These are phyloP conservation scores for Fusarium robinianum DNA, from an alignment of 2,329 filamentous ascomycete genomes.

Conservation along the genomic window DNA sequence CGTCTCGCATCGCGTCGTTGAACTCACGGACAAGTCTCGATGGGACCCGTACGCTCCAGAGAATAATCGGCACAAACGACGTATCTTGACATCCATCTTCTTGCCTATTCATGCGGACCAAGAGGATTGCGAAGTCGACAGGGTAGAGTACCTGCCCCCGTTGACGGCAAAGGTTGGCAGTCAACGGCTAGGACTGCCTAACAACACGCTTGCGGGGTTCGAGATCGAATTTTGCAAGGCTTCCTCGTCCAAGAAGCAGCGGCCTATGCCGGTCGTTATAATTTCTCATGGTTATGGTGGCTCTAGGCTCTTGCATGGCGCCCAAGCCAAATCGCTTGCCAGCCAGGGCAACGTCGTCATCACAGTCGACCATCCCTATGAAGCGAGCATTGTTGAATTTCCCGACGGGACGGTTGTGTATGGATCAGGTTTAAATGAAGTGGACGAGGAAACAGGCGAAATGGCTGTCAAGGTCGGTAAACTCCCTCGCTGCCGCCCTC, in stretches of 20 bases:
- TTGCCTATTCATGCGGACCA: slow-evolving; percentile 8
- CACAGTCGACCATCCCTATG: slow-evolving; percentile 52
- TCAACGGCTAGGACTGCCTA: slow-evolving; percentile 12
- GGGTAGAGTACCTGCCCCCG: slow-evolving; percentile 21
- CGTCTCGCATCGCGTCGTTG: slow-evolving; percentile 19
- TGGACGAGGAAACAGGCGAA: slow-evolving; percentile 27
- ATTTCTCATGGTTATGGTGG: slow-evolving; percentile 49
- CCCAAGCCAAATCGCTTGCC: slow-evolving; percentile 48
- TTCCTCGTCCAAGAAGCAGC: slow-evolving; percentile 14
- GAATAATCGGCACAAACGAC: slow-evolving; percentile 18
- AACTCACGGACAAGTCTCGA: slow-evolving; percentile 24
- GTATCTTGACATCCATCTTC: slow-evolving; percentile 17
- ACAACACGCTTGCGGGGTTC: slow-evolving; percentile 11
- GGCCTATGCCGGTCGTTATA: slow-evolving; percentile 40
- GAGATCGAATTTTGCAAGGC: slow-evolving; percentile 25
- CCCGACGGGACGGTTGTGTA: slow-evolving; percentile 42
- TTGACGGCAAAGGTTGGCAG: slow-evolving; percentile 5
- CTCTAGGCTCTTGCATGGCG: slow-evolving; percentile 46
- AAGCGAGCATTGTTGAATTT: slow-evolving; percentile 48
- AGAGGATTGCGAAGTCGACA: slow-evolving; percentile 7
- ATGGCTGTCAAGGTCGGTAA: slow-evolving; percentile 5
- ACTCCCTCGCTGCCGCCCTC: neutral
- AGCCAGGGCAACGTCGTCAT: slow-evolving; percentile 50
- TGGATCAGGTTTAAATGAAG: slow-evolving; percentile 5
- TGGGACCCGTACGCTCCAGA: slow-evolving; percentile 26